These are phyloP conservation scores for Acarospora socialis DNA, from an alignment of 2,329 filamentous ascomycete species.

Conservation along the genomic window DNA sequence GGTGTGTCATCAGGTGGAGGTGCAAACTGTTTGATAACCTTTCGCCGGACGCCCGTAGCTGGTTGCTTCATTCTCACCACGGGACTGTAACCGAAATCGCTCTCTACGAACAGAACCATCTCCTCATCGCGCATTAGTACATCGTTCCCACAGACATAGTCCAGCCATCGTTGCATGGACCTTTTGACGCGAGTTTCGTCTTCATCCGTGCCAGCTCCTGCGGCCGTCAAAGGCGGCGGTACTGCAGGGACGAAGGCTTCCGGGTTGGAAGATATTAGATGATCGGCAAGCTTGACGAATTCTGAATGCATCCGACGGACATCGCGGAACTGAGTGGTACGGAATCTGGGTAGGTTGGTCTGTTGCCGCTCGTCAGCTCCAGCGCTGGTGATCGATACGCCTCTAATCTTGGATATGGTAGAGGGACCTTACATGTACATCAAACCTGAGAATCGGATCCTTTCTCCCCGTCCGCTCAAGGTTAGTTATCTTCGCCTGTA, in stretches of 20 bases:
- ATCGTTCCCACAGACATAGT: constrained; percentile 82
- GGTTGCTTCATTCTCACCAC: constrained; percentile 93
- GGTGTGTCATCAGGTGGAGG: constrained; percentile 94
- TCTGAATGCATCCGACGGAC: constrained; percentile 90
- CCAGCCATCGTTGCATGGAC: constrained; percentile 86
- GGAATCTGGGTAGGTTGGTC: constrained; percentile 97
- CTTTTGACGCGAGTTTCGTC: constrained; percentile 83
- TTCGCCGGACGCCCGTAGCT: constrained; percentile 84
- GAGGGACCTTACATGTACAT: constrained; percentile 65
- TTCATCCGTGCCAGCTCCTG: constrained; percentile 89
- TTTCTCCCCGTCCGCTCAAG: constrained; percentile 89
- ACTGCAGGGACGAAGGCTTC: constrained; percentile 90
- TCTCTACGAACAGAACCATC: constrained; percentile 97
- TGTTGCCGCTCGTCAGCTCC: constrained; percentile 25
- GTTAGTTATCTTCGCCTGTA: constrained; percentile 89
- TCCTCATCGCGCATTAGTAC: constrained; percentile 90
- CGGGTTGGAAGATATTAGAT: constrained; percentile 93
- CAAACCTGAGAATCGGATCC: constrained; percentile 86
- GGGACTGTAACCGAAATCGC: constrained; percentile 94
- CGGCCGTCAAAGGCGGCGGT: constrained; percentile 84
- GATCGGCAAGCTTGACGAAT: constrained; percentile 89
- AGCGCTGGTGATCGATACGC: background rate
- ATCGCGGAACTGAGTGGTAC: constrained; percentile 95
- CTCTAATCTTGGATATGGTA: background rate
- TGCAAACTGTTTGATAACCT: constrained; percentile 95